Evolutionary conservation across 2,329 filamentous ascomycete genomes (phyloP).

Genomic region (Cladobotryum mycophilum): DNA sequence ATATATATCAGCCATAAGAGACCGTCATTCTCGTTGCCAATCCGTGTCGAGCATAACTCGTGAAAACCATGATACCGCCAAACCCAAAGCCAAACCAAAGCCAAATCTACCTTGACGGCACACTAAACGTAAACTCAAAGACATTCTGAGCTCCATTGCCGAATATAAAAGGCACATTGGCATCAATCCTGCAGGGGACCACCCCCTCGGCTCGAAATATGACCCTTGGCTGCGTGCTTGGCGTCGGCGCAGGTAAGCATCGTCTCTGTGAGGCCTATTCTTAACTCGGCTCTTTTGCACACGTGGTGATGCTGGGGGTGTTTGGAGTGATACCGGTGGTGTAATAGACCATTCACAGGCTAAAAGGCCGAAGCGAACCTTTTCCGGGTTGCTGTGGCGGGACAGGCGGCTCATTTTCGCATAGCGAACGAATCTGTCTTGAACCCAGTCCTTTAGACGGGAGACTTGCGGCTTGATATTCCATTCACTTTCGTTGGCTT

Average conservation of each 20-base stretch:
- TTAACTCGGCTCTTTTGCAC: background rate
- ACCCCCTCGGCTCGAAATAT: background rate
- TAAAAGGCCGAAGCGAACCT: conserved; percentile 36
- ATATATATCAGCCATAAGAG: too few relatives aligned
- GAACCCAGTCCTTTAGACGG: conserved; percentile 34
- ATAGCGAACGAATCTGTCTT: conserved; percentile 31
- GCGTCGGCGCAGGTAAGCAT: conserved; percentile 9
- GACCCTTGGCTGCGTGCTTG: conserved; percentile 7
- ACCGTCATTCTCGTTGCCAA: too few relatives aligned
- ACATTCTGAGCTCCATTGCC: conserved; percentile 14
- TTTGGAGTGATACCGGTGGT: conserved; percentile 13
- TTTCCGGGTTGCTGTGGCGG: conserved; percentile 26
- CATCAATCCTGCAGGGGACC: conserved; percentile 6
- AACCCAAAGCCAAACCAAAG: background rate
- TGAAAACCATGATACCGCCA: too few relatives aligned
- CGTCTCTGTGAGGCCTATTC: background rate
- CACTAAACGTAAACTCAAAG: conserved; percentile 21
- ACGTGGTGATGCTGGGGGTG: conserved; percentile 1
- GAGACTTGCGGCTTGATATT: conserved; percentile 29
- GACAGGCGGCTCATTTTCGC: conserved; percentile 27
- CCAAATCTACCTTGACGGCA: conserved; percentile 11
- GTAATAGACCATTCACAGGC: conserved; percentile 35
- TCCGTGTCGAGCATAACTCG: too few relatives aligned
- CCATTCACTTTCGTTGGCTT: conserved; percentile 29
- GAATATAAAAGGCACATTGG: conserved; percentile 19